Conservation (phyloP, 306 rosid genomes). For the Amphicarpaea edgeworthii region DNA sequence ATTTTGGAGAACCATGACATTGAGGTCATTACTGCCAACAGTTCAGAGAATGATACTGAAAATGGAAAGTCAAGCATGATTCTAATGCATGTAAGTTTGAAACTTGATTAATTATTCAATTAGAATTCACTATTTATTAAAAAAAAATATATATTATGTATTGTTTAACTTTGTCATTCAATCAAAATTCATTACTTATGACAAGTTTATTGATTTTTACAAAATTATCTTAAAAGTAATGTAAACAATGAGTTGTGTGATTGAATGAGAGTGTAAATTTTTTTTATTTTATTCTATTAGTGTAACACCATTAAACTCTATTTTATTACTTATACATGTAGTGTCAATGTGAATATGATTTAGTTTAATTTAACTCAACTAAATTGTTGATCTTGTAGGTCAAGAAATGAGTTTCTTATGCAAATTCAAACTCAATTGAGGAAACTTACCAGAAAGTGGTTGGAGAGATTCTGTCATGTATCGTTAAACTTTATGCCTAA, state of each 20-base stretch:
- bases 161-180: no score
- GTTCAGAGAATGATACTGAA: constrained; percentile 44
- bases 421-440: constrained; percentile 14
- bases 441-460: constrained; percentile 61
- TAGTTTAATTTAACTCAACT: background rate
- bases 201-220: no score
- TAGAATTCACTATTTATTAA: no score
- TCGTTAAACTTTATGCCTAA: no score
- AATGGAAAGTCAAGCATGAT: constrained; percentile 54
- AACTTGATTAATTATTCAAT: no score
- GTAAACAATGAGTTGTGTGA: no score
- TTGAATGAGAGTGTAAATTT: no score
- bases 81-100: constrained; percentile 64
- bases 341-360: background rate
- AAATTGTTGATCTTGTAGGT: constrained; percentile 39
- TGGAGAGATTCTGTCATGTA: constrained; percentile 54
- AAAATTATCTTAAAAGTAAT: no score
- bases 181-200: no score
- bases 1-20: constrained; percentile 67
- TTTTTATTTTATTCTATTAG: no score
- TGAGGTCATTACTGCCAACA: constrained; percentile 59
- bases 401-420: constrained; percentile 29
- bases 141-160: no score
- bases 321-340: background rate
- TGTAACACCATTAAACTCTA: no score